Evolutionary conservation across 2,329 filamentous ascomycete genomes (phyloP).

Genomic region (Fusarium pilosicola): DNA sequence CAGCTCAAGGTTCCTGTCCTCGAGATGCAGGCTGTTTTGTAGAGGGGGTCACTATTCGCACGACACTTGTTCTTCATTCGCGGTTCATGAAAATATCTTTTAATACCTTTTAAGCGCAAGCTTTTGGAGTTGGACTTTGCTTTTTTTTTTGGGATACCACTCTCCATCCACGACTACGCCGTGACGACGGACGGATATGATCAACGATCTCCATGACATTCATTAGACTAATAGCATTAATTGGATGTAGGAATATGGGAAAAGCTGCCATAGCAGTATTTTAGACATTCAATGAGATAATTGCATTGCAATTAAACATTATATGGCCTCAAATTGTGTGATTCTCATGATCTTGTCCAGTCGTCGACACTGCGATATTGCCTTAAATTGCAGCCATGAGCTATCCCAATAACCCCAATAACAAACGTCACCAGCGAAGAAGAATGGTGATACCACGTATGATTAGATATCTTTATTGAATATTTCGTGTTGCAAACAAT

Average conservation of each 20-base stretch:
- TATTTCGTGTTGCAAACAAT: neutral
- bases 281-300: conserved; percentile 22
- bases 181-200: conserved; percentile 39
- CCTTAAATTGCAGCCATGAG: too few species aligned
- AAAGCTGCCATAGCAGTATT: conserved; percentile 12
- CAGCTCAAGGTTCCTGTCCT: conserved; percentile 42
- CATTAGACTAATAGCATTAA: conserved; percentile 32
- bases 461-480: neutral
- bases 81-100: conserved; percentile 8
- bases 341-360: neutral
- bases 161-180: conserved; percentile 39
- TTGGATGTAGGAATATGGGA: neutral
- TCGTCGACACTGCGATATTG: neutral
- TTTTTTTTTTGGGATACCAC: conserved; percentile 6
- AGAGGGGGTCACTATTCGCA: neutral
- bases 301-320: neutral
- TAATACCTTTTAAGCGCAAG: conserved; percentile 32
- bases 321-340: neutral
- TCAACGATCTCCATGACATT: conserved; percentile 42
- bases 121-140: conserved; percentile 27
- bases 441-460: neutral
- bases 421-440: neutral
- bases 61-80: neutral
- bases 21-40: conserved; percentile 46
- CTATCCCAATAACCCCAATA: neutral